These are phyloP conservation scores for Xylaria arbuscula DNA, from an alignment of 2,329 filamentous ascomycete species.

Conservation along the genomic window DNA sequence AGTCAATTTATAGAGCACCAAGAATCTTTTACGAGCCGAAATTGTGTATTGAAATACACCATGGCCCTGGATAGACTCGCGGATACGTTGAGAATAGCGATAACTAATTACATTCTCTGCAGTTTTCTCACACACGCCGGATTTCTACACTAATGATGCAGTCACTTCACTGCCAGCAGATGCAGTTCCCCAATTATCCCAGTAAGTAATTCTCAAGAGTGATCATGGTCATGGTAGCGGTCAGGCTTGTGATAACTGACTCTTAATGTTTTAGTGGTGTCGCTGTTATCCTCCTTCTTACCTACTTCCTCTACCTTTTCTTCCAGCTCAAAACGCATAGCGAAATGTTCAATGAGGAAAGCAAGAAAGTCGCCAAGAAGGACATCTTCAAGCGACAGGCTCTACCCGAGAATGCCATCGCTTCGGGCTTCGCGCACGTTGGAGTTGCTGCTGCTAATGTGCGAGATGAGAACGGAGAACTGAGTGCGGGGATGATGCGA, in stretches of 20 bases:
- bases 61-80: no score
- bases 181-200: conserved; percentile 72
- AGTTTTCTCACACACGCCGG: conserved; percentile 71
- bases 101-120: not conserved
- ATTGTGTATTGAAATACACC: not conserved
- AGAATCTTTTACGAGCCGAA: no score
- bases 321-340: conserved; percentile 93
- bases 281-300: conserved; percentile 81
- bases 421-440: conserved; percentile 41
- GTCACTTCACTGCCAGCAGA: conserved; percentile 62
- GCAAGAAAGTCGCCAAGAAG: conserved; percentile 71
- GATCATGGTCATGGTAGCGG: not conserved
- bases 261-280: conserved; percentile 60
- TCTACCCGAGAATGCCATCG: conserved; percentile 41
- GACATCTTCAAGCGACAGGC: conserved; percentile 41
- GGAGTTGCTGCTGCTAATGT: conserved; percentile 38
- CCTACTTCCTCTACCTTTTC: conserved; percentile 85
- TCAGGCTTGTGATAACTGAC: not conserved
- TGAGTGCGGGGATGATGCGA: conserved; percentile 56
- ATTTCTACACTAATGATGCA: conserved; percentile 50
- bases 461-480: conserved; percentile 54
- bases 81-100: not conserved
- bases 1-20: not conserved
- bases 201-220: conserved; percentile 45
- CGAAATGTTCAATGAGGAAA: conserved; percentile 81